Evolutionary conservation across 192 early-diverging fungal genomes (phyloP), one percentile per base, ranked within the genome.

Genomic region (Backusella australiensis): DNA sequence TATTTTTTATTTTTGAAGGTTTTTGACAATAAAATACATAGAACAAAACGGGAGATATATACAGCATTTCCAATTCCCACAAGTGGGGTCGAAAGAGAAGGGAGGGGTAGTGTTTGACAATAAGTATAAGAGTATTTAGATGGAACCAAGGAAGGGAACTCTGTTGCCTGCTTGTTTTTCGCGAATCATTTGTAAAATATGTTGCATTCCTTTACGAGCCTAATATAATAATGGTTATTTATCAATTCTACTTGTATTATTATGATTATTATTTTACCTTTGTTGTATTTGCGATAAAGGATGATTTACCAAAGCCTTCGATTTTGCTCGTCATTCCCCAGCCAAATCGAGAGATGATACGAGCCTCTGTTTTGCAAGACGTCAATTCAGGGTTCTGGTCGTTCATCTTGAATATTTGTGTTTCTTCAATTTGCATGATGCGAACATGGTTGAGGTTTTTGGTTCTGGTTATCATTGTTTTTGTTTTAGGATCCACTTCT

Each of bases 371-470:
- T 78, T 88, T 90, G 69, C 95, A 89, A 66, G 88, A 85, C 44
- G 97, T 97, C 71, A 81, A 88, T 71, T 88, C 83, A 12, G 75
- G 71, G 66, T 84, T 77, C 70, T 89, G 80, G 34, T 86, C 85
- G 71, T 91, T 85, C 12, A 85, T 83, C 29, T 78, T 79, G 67
- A 93, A 87, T 38, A 89, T 94, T 83, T 97, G 96, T 49, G 87
- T 89, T 85, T 98, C 98, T 79, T 98, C 95, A 36, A 99, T 91
- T 77, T 96, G 89, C 90, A 98, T 93, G 14, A 97, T 81, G 67
- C 97, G 93, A 38, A 90, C 95, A 82, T 99, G 98, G 72, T 93
- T 95, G 44, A 99, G 82, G 80, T 99, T 99, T 73, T 92, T 90
- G 38, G 95, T 94, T 4, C 88, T 85, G 15, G 94, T 95, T 19